Conservation (phyloP, 495 filamentous ascomycete species). For the Neurospora sp. region DNA sequence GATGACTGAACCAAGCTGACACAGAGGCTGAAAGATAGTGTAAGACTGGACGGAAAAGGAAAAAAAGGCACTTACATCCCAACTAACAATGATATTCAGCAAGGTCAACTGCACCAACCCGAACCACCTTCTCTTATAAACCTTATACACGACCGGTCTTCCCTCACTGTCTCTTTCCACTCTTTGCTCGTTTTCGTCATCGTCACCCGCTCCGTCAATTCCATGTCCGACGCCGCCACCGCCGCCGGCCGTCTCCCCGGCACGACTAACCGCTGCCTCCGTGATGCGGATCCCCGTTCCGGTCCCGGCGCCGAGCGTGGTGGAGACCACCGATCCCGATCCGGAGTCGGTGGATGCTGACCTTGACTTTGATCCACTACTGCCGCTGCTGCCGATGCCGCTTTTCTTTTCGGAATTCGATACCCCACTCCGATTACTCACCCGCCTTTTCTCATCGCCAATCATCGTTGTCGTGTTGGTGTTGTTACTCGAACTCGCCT, state of each 20-base stretch:
- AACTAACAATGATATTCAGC: constrained; percentile 86
- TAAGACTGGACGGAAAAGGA: not conserved
- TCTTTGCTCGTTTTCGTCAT: not conserved
- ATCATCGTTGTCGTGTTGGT: not conserved
- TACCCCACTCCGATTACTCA: not conserved
- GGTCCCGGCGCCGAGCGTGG: not conserved
- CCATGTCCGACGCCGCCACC: not conserved
- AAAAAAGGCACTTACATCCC: constrained; percentile 62
- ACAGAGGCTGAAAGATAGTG: not conserved
- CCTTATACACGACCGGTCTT: constrained; percentile 42
- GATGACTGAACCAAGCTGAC: not conserved
- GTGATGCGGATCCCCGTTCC: not conserved
- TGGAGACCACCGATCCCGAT: not conserved
- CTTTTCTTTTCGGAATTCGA: not conserved
- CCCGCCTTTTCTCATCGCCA: not conserved
- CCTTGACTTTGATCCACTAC: not conserved
- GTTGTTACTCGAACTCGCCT: not conserved
- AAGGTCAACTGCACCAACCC: constrained; percentile 74
- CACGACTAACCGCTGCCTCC: not conserved
- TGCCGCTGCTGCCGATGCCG: not conserved
- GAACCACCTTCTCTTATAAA: constrained; percentile 87
- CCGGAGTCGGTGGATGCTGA: not conserved
- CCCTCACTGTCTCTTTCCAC: constrained; percentile 7
- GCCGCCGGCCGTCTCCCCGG: not conserved
- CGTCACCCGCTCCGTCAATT: not conserved